Evolutionary conservation across 176 grass and related monocot species (phyloP).

Genomic region (Alloteropsis semialata): DNA sequence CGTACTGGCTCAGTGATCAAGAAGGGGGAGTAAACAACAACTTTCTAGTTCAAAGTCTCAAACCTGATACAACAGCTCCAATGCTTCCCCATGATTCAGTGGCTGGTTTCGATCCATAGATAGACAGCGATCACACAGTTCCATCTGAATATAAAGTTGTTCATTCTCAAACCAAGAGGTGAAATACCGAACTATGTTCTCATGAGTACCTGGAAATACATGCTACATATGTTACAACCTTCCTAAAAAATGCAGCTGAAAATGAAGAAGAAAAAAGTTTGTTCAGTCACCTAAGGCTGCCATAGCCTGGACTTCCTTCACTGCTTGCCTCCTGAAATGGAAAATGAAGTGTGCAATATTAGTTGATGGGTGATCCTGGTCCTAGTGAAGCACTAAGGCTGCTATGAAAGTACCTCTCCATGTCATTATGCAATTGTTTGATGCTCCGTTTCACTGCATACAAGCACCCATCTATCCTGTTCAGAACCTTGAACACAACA

Average conservation of each 20-base stretch:
- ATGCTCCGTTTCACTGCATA: constrained; percentile 94
- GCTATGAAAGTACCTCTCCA: constrained; percentile 64
- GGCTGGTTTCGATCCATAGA: constrained; percentile 39
- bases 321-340: constrained; percentile 65
- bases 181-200: constrained; percentile 94
- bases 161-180: constrained; percentile 96
- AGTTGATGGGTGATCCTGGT: not conserved
- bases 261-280: constrained; percentile 17
- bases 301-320: constrained; percentile 99
- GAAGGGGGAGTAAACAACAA: not conserved
- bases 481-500: constrained; percentile 89
- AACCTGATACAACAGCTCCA: constrained; percentile 88
- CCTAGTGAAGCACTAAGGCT: not conserved
- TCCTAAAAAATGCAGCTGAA: constrained; percentile 4
- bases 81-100: constrained; percentile 52
- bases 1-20: not conserved
- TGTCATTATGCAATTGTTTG: constrained; percentile 71
- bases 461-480: constrained; percentile 93
- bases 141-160: constrained; percentile 93
- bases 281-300: constrained; percentile 66
- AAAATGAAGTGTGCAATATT: constrained; percentile 34
- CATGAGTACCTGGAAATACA: constrained; percentile 65
- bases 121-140: constrained; percentile 73
- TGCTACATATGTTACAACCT: constrained; percentile 2
- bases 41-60: not conserved